phyloP scores from a whole-genome alignment of 768 basidiomycete species.

The Trametes punicea region DNA sequence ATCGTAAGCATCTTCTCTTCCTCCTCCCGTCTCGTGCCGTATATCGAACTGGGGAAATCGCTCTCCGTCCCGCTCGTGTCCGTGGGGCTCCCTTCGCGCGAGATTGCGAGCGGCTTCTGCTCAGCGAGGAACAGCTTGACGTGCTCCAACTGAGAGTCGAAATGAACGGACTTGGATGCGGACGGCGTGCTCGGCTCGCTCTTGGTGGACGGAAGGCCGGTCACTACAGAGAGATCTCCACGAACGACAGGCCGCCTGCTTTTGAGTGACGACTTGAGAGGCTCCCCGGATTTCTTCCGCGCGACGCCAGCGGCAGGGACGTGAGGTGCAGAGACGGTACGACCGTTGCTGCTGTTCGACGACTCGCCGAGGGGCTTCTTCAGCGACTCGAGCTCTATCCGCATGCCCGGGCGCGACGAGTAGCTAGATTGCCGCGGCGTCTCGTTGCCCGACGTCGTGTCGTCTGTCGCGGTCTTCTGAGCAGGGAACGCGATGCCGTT shows the following conservation, averaged over 20 bases:
- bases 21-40: constrained; percentile 38
- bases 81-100: constrained; percentile 84
- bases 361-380: constrained; percentile 1
- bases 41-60: constrained; percentile 71
- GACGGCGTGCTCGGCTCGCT: constrained; percentile 84
- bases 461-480: not conserved
- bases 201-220: constrained; percentile 45
- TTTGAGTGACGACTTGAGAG: constrained; percentile 90
- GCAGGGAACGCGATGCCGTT: constrained; percentile 13
- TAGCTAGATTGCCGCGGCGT: constrained; percentile 15
- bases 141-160: constrained; percentile 87
- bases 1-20: constrained; percentile 29
- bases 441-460: constrained; percentile 10
- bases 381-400: constrained; percentile 5
- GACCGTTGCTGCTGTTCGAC: not conserved
- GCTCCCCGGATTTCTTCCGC: constrained; percentile 93
- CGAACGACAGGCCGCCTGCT: constrained; percentile 47
- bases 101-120: constrained; percentile 93
- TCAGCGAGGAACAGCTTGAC: constrained; percentile 93
- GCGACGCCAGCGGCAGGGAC: constrained; percentile 44
- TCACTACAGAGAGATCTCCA: constrained; percentile 51
- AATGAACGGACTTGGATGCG: constrained; percentile 83
- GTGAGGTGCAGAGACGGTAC: constrained; percentile 18
- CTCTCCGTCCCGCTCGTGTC: constrained; percentile 78
- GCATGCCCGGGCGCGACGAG: not conserved